These are phyloP conservation scores for Cercospora sp. DNA, from an alignment of 2,329 filamentous ascomycete genomes.

Conservation along the genomic window DNA sequence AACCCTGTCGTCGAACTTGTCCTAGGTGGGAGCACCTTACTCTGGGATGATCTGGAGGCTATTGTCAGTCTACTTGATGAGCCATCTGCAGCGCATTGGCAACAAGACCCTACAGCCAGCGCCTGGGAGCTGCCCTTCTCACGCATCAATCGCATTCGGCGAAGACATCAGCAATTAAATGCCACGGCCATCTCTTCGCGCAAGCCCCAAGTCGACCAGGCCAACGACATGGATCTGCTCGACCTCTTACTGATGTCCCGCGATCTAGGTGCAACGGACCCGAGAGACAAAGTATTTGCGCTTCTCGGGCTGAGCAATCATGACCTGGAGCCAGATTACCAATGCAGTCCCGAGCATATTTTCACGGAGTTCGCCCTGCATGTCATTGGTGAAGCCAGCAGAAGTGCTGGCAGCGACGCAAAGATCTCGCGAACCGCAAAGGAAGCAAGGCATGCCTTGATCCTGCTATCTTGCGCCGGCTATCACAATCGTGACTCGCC, in stretches of 20 bases:
- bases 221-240: slow-evolving; percentile 30
- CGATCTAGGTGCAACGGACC: slow-evolving; percentile 32
- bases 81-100: slow-evolving; percentile 27
- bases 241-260: slow-evolving; percentile 37
- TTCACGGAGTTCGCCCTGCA: slow-evolving; percentile 36
- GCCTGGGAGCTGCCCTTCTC: slow-evolving; percentile 35
- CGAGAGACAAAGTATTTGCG: slow-evolving; percentile 33
- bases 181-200: background rate
- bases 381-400: slow-evolving; percentile 30
- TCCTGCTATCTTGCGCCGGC: slow-evolving; percentile 35
- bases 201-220: background rate
- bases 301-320: slow-evolving; percentile 30
- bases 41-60: slow-evolving; percentile 34
- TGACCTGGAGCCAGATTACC: slow-evolving; percentile 33
- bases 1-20: slow-evolving; percentile 35
- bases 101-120: slow-evolving; percentile 33
- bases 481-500: slow-evolving; percentile 29
- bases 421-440: slow-evolving; percentile 17
- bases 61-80: slow-evolving; percentile 33
- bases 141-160: slow-evolving; percentile 34
- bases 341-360: slow-evolving; percentile 29
- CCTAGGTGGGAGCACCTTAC: slow-evolving; percentile 29
- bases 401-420: slow-evolving; percentile 9
- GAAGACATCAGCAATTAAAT: slow-evolving; percentile 26
- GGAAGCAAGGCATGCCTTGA: slow-evolving; percentile 31